Evolutionary conservation across 2,329 filamentous ascomycete species (phyloP), one percentile per base, ranked within the genome.

Genomic region (Pezicula carpinea): DNA sequence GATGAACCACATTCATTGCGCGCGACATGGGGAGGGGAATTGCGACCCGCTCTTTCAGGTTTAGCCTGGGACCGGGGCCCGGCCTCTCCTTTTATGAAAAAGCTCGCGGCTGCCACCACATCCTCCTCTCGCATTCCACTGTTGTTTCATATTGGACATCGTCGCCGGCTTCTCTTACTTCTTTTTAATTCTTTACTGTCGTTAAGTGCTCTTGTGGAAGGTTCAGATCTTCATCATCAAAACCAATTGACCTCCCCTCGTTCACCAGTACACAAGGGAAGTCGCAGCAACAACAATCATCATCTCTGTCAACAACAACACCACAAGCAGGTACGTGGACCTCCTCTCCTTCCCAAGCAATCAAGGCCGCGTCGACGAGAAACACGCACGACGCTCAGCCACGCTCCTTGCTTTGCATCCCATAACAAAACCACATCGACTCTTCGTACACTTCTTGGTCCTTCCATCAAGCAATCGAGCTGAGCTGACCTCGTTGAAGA

Each of bases 401-500:
- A 46, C 33, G 43, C 23, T 45, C 26, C 5, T 29, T 23, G 22
- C 38, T 23, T 40, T 22, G 14, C 39, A n/a, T 47, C 44, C 44
- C 43, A 47, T 44, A 47, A 50, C 49, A n/a, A n/a, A n/a, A n/a
- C 51, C 35, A 32, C 43, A n/a, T 44, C 41, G 44, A 42, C 44
- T 53, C 49, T 48, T 40, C 49, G 26, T 45, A 46, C 53, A 48
- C 33, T 15, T 35, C 33, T 53, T 45, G 44, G 45, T 49, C 19
- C 50, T 39, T 53, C 15, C 21, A 23, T 40, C 17, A 38, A 15
- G n/a, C 44, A 50, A 56, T 55, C 52, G 51, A 50, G 26, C 46
- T 49, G 18, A 33, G 48, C 52, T 58, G 48, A 54, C 51, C 33
- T 39, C 34, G 21, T 21, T 46, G 43, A 56, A 58, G 55, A 51